A percentile compares a stretch with the other conserved stretches of the same genome.
Conservation (phyloP, 2,329 filamentous ascomycete species). For the Dothistroma septosporum region DNA sequence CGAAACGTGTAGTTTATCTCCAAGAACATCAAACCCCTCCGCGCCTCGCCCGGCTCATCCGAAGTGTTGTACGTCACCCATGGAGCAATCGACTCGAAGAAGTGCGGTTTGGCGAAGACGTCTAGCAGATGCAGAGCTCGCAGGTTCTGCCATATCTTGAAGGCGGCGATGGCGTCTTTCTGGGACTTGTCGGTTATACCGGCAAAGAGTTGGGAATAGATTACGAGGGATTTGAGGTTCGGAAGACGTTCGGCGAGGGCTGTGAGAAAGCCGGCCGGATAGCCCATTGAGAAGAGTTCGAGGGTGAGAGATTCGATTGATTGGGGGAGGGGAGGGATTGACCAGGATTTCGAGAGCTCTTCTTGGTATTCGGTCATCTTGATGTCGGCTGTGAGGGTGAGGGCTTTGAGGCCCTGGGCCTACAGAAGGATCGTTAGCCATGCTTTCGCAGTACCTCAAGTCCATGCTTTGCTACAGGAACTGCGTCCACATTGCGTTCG, state of each 20-base stretch:
- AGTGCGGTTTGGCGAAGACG: slow-evolving; percentile 42
- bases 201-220: slow-evolving; percentile 46
- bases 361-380: slow-evolving; percentile 45
- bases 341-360: slow-evolving; percentile 36
- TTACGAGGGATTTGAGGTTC: slow-evolving; percentile 42
- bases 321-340: slow-evolving; percentile 38
- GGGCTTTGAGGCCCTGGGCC: slow-evolving; percentile 41
- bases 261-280: slow-evolving; percentile 43
- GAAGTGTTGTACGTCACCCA: slow-evolving; percentile 33
- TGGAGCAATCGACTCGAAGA: slow-evolving; percentile 35
- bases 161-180: slow-evolving; percentile 42
- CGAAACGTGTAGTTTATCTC: slow-evolving; percentile 48
- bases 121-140: slow-evolving; percentile 47
- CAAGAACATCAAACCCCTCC: slow-evolving; percentile 40
- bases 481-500: not conserved
- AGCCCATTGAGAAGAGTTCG: slow-evolving; percentile 49
- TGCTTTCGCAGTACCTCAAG: too few relatives aligned
- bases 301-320: slow-evolving; percentile 45
- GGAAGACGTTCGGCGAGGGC: slow-evolving; percentile 39
- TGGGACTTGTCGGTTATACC: slow-evolving; percentile 39
- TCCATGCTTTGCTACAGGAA: too few relatives aligned
- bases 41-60: slow-evolving; percentile 26
- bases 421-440: not conserved
- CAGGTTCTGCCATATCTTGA: slow-evolving; percentile 36
- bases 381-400: slow-evolving; percentile 50